These are phyloP conservation scores for Alternaria triticina DNA, from an alignment of 2,329 filamentous ascomycete genomes.

Conservation along the genomic window DNA sequence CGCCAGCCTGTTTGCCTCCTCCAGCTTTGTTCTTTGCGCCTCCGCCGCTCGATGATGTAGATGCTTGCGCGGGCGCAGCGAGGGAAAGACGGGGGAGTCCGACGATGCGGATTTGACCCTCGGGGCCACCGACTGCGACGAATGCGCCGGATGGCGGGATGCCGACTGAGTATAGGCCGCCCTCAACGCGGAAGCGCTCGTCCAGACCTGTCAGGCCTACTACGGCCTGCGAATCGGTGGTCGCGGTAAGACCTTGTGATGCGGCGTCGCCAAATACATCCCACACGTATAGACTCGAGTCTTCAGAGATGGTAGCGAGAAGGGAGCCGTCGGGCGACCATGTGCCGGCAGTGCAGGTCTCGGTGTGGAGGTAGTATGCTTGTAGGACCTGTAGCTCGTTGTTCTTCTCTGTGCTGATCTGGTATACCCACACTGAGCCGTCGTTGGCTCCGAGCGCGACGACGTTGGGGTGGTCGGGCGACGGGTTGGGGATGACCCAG, in stretches of 20 bases:
- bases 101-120: constrained; percentile 83
- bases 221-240: constrained; percentile 67
- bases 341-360: constrained; percentile 81
- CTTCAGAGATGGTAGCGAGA: constrained; percentile 87
- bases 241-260: constrained; percentile 64
- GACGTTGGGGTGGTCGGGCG: constrained; percentile 74
- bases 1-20: constrained; percentile 52
- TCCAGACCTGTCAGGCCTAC: constrained; percentile 80
- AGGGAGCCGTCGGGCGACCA: constrained; percentile 90
- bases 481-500: constrained; percentile 82
- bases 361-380: constrained; percentile 90
- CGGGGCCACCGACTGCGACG: constrained; percentile 85
- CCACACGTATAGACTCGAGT: constrained; percentile 88
- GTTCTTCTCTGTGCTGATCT: constrained; percentile 69
- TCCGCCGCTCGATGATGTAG: constrained; percentile 51
- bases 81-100: constrained; percentile 72
- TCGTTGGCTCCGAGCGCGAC: constrained; percentile 88
- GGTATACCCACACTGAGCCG: constrained; percentile 95
- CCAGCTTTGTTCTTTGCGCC: constrained; percentile 58
- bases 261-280: constrained; percentile 85
- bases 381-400: constrained; percentile 80
- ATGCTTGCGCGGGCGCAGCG: constrained; percentile 39
- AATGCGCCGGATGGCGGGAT: constrained; percentile 80
- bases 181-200: constrained; percentile 89
- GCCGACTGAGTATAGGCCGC: constrained; percentile 87